A percentile compares a stretch with the other conserved stretches of the same genome.
These are phyloP conservation scores for Aspergillus piperis DNA, from an alignment of 2,329 filamentous ascomycete genomes.

Conservation along the genomic window DNA sequence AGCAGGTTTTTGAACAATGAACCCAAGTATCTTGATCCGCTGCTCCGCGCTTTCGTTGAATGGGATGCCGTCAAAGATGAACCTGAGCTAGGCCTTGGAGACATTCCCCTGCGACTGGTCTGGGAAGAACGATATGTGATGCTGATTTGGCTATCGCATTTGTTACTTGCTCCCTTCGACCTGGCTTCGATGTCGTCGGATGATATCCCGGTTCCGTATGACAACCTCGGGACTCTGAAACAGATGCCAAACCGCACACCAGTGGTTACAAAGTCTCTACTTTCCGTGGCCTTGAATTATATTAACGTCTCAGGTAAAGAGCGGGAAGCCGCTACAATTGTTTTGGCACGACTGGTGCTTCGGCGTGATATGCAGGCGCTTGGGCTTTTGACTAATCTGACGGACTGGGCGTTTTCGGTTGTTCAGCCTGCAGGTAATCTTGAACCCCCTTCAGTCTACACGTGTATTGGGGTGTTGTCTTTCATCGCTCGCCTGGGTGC, in stretches of 20 bases:
- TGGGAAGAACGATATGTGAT: slow-evolving; percentile 92
- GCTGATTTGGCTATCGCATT: slow-evolving; percentile 81
- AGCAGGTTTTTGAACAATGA: slow-evolving; percentile 90
- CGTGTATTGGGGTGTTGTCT: slow-evolving; percentile 74
- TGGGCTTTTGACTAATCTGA: slow-evolving; percentile 67
- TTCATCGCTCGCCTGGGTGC: slow-evolving; percentile 75
- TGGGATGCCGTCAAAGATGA: slow-evolving; percentile 39
- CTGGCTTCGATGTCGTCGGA: slow-evolving; percentile 74
- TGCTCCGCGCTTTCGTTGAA: slow-evolving; percentile 73
- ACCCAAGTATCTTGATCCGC: slow-evolving; percentile 76
- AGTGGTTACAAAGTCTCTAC: slow-evolving; percentile 67
- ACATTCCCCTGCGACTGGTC: slow-evolving; percentile 50
- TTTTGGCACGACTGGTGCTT: slow-evolving; percentile 80
- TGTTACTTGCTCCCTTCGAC: slow-evolving; percentile 86
- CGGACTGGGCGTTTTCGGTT: slow-evolving; percentile 68
- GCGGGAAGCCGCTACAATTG: slow-evolving; percentile 77
- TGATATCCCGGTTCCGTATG: slow-evolving; percentile 38
- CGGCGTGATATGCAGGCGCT: slow-evolving; percentile 84
- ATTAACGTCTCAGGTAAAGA: slow-evolving; percentile 80
- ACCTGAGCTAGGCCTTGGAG: slow-evolving; percentile 15
- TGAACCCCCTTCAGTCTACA: slow-evolving; percentile 61
- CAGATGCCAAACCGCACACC: slow-evolving; percentile 64
- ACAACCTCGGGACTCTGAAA: slow-evolving; percentile 30
- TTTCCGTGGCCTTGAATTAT: slow-evolving; percentile 71
- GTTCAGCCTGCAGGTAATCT: slow-evolving; percentile 52